phyloP scores from a whole-genome alignment of 208 protist species.

The Crithidia bombi region DNA sequence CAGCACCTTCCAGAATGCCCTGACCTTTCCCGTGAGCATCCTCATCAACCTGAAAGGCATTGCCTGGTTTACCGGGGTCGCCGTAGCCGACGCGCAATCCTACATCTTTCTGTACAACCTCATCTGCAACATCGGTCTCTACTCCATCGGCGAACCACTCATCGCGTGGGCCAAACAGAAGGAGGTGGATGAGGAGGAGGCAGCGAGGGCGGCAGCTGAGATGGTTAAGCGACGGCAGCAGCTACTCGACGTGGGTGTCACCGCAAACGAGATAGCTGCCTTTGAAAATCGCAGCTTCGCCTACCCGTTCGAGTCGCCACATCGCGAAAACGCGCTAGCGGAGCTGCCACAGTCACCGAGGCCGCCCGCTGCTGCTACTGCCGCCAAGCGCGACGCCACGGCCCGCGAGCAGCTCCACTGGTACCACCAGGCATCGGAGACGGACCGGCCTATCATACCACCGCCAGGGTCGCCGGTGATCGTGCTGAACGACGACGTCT shows the following conservation, averaged over 20 bases:
- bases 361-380: neutral
- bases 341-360: neutral
- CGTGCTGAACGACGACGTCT: slow-evolving; percentile 3
- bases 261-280: slow-evolving; percentile 1
- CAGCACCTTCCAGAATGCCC: slow-evolving; percentile 70
- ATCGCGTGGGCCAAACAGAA: slow-evolving; percentile 34
- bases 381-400: slow-evolving; percentile 25
- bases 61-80: slow-evolving; percentile 43
- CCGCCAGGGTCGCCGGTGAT: slow-evolving; percentile 14
- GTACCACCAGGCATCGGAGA: slow-evolving; percentile 31
- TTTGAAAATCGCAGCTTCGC: slow-evolving; percentile 33
- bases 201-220: neutral
- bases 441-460: slow-evolving; percentile 37
- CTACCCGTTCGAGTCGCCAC: slow-evolving; percentile 29
- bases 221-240: neutral
- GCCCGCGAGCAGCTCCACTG: slow-evolving; percentile 46
- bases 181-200: slow-evolving; percentile 28
- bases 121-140: slow-evolving; percentile 58
- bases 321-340: neutral
- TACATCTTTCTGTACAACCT: slow-evolving; percentile 83
- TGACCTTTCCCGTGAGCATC: slow-evolving; percentile 65
- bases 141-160: slow-evolving; percentile 56
- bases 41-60: slow-evolving; percentile 63
- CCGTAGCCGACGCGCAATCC: slow-evolving; percentile 37
- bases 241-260: neutral